Conservation (phyloP, 2,329 filamentous ascomycete genomes). For the Pseudogymnoascus verrucosus region DNA sequence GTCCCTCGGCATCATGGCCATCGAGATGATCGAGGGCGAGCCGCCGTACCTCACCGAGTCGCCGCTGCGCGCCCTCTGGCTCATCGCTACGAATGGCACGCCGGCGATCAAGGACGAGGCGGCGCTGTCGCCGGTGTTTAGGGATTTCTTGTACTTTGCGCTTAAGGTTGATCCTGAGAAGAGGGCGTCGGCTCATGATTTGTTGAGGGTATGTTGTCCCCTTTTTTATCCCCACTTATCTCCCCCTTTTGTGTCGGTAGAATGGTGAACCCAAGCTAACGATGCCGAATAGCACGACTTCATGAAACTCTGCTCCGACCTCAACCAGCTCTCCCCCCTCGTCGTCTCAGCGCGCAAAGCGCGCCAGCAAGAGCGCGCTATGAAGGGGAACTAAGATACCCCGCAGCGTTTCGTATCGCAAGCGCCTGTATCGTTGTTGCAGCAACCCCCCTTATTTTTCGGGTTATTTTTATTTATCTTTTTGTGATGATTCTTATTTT, state of each 20-base stretch:
- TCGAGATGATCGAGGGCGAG: constrained; percentile 99
- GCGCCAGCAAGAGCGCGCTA: constrained; percentile 74
- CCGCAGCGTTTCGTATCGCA: not conserved
- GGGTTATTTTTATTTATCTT: not conserved
- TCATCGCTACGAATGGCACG: constrained; percentile 95
- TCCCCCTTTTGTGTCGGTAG: not conserved
- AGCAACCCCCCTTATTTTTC: not conserved
- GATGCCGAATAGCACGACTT: constrained; percentile 58
- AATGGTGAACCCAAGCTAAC: constrained; percentile 18
- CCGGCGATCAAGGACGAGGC: constrained; percentile 91
- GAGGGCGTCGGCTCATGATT: constrained; percentile 86
- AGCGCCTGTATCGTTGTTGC: not conserved
- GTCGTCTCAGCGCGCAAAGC: constrained; percentile 80
- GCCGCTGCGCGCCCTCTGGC: constrained; percentile 81
- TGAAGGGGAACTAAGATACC: constrained; percentile 41
- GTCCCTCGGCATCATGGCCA: constrained; percentile 98
- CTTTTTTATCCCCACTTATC: constrained; percentile 9
- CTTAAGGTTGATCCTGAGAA: constrained; percentile 97
- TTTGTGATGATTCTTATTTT: not conserved
- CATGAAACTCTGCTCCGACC: constrained; percentile 67
- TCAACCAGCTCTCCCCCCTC: constrained; percentile 73
- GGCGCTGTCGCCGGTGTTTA: constrained; percentile 70
- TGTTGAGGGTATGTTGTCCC: constrained; percentile 66
- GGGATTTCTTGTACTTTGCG: constrained; percentile 86
- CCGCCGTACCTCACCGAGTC: constrained; percentile 95